phyloP scores from a whole-genome alignment of 345 rosid species.

The Zanthoxylum bungeanum region DNA sequence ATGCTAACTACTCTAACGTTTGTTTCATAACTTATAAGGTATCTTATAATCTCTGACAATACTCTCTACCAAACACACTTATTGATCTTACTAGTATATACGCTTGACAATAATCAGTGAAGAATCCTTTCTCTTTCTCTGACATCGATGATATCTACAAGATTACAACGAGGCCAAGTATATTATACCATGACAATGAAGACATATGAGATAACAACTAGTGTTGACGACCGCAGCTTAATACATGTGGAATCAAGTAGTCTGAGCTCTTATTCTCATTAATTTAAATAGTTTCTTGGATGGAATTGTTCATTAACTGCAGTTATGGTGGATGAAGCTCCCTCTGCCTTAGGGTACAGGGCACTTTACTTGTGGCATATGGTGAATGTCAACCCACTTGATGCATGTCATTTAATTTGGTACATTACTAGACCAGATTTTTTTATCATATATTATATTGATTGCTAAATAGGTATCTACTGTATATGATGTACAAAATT shows the following conservation, averaged over 20 bases:
- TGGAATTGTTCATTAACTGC: background rate
- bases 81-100: too few species aligned
- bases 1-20: too few species aligned
- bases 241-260: background rate
- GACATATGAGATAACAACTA: background rate
- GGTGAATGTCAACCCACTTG: background rate
- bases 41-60: too few species aligned
- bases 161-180: background rate
- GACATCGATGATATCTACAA: too few species aligned
- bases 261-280: background rate
- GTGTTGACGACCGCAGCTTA: background rate
- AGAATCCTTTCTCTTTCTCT: too few species aligned
- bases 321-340: conserved; percentile 1
- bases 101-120: too few species aligned
- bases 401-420: background rate
- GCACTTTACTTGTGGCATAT: background rate
- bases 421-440: background rate
- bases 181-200: background rate
- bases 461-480: too few species aligned
- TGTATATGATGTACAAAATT: too few species aligned
- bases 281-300: background rate
- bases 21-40: too few species aligned
- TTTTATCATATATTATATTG: too few species aligned
- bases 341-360: conserved; percentile 14
- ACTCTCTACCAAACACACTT: too few species aligned